Conservation (phyloP, 2,329 filamentous ascomycete genomes). For the Colletotrichum eremochloae region DNA sequence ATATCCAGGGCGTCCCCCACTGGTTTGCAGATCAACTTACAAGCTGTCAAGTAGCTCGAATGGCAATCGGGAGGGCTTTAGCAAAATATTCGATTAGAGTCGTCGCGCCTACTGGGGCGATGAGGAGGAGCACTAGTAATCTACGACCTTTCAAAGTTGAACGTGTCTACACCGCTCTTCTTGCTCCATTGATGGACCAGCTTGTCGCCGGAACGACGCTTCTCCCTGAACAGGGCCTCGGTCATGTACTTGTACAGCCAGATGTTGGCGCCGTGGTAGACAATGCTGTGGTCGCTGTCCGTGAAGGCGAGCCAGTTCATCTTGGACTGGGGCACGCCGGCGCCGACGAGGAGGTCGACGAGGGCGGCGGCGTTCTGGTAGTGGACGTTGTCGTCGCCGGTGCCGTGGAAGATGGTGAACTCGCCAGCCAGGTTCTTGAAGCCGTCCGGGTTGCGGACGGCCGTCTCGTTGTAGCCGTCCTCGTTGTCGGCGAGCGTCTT, state of each 20-base stretch:
- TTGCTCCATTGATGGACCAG: conserved; percentile 54
- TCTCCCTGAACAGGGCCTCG: conserved; percentile 72
- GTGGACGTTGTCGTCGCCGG: conserved; percentile 79
- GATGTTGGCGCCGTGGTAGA: conserved; percentile 65
- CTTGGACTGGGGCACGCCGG: conserved; percentile 70
- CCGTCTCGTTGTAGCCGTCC: conserved; percentile 71
- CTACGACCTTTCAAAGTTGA: conserved; percentile 29
- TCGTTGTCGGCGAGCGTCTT: conserved; percentile 69
- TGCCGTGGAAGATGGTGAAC: conserved; percentile 74
- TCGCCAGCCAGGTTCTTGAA: conserved; percentile 74
- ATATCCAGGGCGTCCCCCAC: background rate
- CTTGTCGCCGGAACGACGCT: conserved; percentile 57
- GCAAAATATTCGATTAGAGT: background rate
- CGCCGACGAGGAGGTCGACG: conserved; percentile 71
- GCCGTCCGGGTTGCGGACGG: conserved; percentile 68
- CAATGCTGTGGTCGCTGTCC: conserved; percentile 73
- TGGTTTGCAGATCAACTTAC: no score
- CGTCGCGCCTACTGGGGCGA: background rate
- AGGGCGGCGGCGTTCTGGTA: conserved; percentile 76
- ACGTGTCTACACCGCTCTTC: conserved; percentile 32
- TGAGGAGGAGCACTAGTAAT: no score
- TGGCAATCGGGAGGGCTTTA: background rate
- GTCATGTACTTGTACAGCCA: conserved; percentile 76
- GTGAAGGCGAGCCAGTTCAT: conserved; percentile 75
- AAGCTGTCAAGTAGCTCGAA: no score